A percentile compares a stretch with the other conserved stretches of the same genome.
These are phyloP conservation scores for Sordariomycetes sp. DNA, from an alignment of 2,329 filamentous ascomycete genomes.

Conservation along the genomic window DNA sequence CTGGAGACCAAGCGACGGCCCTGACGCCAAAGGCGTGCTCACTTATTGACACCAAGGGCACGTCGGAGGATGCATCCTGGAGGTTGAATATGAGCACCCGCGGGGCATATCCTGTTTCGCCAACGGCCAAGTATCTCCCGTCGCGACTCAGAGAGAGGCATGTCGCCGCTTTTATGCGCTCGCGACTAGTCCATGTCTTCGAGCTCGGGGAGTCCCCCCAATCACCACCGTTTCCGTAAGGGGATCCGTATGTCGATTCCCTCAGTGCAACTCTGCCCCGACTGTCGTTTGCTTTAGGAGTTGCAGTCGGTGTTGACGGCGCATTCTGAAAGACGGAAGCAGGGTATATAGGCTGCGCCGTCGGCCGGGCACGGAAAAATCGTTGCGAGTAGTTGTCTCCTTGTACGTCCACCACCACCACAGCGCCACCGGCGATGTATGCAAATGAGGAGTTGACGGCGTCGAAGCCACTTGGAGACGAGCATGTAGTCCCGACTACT, in stretches of 20 bases:
- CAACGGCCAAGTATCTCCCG: constrained; percentile 79
- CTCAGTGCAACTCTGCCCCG: constrained; percentile 45
- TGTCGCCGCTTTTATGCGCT: constrained; percentile 89
- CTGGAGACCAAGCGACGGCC: constrained; percentile 80
- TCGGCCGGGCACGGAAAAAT: constrained; percentile 82
- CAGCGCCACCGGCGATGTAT: constrained; percentile 86
- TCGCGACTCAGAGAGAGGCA: constrained; percentile 84
- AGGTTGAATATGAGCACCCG: constrained; percentile 85
- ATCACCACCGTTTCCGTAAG: constrained; percentile 60
- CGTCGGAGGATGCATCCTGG: constrained; percentile 69
- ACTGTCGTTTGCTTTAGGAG: constrained; percentile 55
- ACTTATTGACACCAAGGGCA: constrained; percentile 72
- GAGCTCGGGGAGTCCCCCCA: constrained; percentile 22
- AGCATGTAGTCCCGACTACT: constrained; percentile 86
- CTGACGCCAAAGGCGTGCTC: constrained; percentile 89
- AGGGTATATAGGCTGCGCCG: constrained; percentile 58
- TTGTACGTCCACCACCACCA: constrained; percentile 78
- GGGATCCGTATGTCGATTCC: constrained; percentile 37
- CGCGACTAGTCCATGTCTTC: constrained; percentile 78
- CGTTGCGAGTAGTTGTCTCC: constrained; percentile 62
- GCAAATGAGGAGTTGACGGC: constrained; percentile 71
- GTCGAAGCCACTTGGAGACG: constrained; percentile 78
- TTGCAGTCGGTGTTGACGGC: constrained; percentile 39
- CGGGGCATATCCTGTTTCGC: constrained; percentile 91
- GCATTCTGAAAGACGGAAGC: constrained; percentile 41